Percentiles rank a stretch among this genome's conserved stretches.
Evolutionary conservation across 495 filamentous ascomycete genomes (phyloP).

Genomic region (Talaromyces wortmannii): DNA sequence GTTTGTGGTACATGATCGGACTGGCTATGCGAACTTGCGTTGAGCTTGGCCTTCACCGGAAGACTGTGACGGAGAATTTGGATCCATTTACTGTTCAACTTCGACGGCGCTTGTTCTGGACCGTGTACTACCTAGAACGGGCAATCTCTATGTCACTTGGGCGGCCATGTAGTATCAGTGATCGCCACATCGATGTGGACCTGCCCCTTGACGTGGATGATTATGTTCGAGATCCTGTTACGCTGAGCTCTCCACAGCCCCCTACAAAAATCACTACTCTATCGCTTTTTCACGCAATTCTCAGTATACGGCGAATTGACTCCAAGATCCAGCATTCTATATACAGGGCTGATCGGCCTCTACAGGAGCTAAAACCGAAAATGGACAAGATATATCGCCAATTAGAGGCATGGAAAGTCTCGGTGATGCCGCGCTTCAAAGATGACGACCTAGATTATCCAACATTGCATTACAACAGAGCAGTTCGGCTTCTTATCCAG

Average conservation of each 20-base stretch:
- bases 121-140: constrained; percentile 45
- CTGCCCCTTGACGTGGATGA: constrained; percentile 43
- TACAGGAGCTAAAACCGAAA: constrained; percentile 37
- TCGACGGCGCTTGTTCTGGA: constrained; percentile 46
- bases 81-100: constrained; percentile 41
- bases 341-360: constrained; percentile 44
- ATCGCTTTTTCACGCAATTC: constrained; percentile 43
- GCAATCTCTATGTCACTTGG: constrained; percentile 45
- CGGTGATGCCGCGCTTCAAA: constrained; percentile 27
- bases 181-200: constrained; percentile 45
- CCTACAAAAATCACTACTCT: constrained; percentile 30
- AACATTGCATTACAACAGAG: constrained; percentile 45
- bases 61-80: constrained; percentile 38
- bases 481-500: constrained; percentile 43
- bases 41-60: constrained; percentile 44
- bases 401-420: constrained; percentile 45
- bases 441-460: constrained; percentile 40
- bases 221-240: constrained; percentile 33
- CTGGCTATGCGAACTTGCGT: constrained; percentile 49
- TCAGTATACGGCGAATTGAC: constrained; percentile 44
- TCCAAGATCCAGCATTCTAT: constrained; percentile 48
- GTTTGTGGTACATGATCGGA: constrained; percentile 52
- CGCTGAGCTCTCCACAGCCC: constrained; percentile 25
- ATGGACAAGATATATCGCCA: constrained; percentile 42
- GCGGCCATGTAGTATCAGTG: constrained; percentile 44